Evolutionary conservation across 345 rosid genomes (phyloP), one percentile per base, ranked within the genome.

Genomic region (Eucalyptus cloeziana): DNA sequence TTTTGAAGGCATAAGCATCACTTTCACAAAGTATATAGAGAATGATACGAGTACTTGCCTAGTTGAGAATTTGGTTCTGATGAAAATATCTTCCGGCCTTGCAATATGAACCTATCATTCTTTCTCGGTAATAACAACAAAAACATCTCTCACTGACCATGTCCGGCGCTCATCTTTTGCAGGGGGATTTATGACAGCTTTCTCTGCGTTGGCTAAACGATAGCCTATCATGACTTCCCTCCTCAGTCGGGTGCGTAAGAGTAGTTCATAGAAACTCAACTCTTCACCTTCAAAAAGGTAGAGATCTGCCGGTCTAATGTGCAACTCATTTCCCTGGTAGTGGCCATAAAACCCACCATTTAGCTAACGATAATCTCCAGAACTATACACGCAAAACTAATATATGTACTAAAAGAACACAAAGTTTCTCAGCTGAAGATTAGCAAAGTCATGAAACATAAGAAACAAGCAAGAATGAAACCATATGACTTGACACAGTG

Each of bases 301-400:
- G 31, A 94, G 94, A 89, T 94, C 92, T 6, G 98, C 96, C 58
- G 90, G 94, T 90, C 95, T 87, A 89, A 94, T 95, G 8, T 96
- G 96, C 94, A 96, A 47, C 92, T 95, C 97, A 90, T 94, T 96
- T 90, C 98, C 98, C 98, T 95, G 90, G 85, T 40, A 40, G 85
- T 6, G 30, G 47, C 30, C 47, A 76, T 37, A 40, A 76, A 76
- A 76, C 47, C 85, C 85, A 76, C 47, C 16, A 11, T 76, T 76
- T 76, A 76, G 85, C 85, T 76, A 22, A 76, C 7, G 2, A 40
- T 44, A 40, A 76, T 76, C 85, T 37, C 85, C 45, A 16, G 22
- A 16, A 69, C 79, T 31, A 76, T 76, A 76, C 30, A 40, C 0
- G 5, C 30, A 40, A 24, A 76, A 37, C 30, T 22, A 6, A 33